A percentile compares a stretch with the other conserved stretches of the same genome.
phyloP scores from a whole-genome alignment of 2,329 filamentous ascomycete genomes.

The Monilinia fructicola region DNA sequence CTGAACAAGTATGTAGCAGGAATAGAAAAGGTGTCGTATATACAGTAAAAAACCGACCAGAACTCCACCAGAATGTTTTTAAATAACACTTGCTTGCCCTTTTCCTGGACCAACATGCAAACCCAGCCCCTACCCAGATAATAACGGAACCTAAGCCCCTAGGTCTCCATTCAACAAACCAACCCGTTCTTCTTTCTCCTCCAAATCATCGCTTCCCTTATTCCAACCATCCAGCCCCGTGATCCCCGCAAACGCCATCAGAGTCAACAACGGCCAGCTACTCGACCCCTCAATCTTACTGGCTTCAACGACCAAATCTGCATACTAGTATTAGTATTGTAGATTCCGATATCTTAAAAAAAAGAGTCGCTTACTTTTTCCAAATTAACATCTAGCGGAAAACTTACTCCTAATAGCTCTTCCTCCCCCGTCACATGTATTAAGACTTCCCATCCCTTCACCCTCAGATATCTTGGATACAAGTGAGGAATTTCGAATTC shows the following conservation, averaged over 20 bases:
- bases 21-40: background rate
- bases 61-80: conserved; percentile 3
- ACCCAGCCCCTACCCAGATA: background rate
- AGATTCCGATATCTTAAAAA: conserved; percentile 16
- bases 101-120: background rate
- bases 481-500: conserved; percentile 9
- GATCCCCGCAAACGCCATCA: conserved; percentile 10
- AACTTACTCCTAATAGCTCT: conserved; percentile 20
- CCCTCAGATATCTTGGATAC: conserved; percentile 18
- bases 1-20: background rate
- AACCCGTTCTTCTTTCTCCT: conserved; percentile 14
- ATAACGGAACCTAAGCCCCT: conserved; percentile 17
- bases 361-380: conserved; percentile 19
- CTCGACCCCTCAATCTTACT: conserved; percentile 12
- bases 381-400: conserved; percentile 14
- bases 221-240: conserved; percentile 17
- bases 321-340: conserved; percentile 17
- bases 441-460: conserved; percentile 7
- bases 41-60: background rate
- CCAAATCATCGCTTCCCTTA: conserved; percentile 15
- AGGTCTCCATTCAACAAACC: conserved; percentile 15
- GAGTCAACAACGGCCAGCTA: conserved; percentile 13
- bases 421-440: conserved; percentile 1
- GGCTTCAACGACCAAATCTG: conserved; percentile 21
- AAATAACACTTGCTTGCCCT: background rate